Conservation (phyloP, 2,329 filamentous ascomycete species). For the Aspergillus sp. region DNA sequence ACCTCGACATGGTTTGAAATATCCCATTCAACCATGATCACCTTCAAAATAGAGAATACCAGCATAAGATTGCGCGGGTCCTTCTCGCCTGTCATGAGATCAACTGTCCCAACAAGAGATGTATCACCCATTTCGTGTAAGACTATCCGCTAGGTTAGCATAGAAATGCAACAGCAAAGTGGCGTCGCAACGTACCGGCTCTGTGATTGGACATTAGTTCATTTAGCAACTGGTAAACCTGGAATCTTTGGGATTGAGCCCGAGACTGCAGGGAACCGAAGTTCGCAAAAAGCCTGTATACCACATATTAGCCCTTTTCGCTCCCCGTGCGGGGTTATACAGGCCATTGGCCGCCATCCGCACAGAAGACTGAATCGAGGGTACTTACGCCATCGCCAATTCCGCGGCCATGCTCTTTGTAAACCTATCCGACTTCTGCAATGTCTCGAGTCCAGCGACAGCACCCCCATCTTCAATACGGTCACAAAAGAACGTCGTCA, state of each 20-base stretch:
- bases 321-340: background rate
- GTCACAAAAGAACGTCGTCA: slow-evolving; percentile 65
- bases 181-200: slow-evolving; percentile 41
- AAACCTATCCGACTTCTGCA: slow-evolving; percentile 62
- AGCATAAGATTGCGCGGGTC: slow-evolving; percentile 70
- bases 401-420: slow-evolving; percentile 56
- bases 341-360: background rate
- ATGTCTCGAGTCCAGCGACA: slow-evolving; percentile 57
- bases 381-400: slow-evolving; percentile 53
- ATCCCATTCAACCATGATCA: slow-evolving; percentile 68
- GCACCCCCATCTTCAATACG: slow-evolving; percentile 64
- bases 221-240: slow-evolving; percentile 62
- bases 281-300: slow-evolving; percentile 48
- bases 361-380: background rate
- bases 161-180: background rate
- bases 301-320: slow-evolving; percentile 17
- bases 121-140: slow-evolving; percentile 58
- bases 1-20: slow-evolving; percentile 61
- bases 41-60: slow-evolving; percentile 66
- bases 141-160: slow-evolving; percentile 34
- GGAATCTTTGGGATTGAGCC: slow-evolving; percentile 64
- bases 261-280: slow-evolving; percentile 60
- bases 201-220: slow-evolving; percentile 62
- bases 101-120: slow-evolving; percentile 61
- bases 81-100: slow-evolving; percentile 67